Evolutionary conservation across 164 flowering plant genomes (phyloP).

Genomic region (Akebia trifoliata): DNA sequence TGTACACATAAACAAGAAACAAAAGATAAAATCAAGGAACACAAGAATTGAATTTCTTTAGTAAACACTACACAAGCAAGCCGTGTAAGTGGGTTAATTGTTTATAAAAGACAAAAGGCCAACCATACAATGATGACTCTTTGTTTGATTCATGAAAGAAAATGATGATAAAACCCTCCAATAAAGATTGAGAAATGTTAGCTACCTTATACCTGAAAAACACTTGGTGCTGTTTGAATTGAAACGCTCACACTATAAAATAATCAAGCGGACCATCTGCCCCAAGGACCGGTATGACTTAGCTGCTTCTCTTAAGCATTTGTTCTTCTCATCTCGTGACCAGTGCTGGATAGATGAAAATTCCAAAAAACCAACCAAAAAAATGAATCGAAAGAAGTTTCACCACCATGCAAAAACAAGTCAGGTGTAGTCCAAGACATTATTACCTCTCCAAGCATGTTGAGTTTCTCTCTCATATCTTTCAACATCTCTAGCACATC

Average conservation of each 20-base stretch:
- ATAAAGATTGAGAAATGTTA: background rate
- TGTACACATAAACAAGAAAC: too few species aligned
- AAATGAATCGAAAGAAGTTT: background rate
- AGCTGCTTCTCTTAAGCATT: slow-evolving; percentile 75
- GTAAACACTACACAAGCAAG: too few species aligned
- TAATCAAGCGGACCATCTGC: slow-evolving; percentile 77
- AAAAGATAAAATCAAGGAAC: too few species aligned
- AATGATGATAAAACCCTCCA: background rate
- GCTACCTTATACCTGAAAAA: background rate
- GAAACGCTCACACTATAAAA: slow-evolving; percentile 28
- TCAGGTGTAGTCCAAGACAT: slow-evolving; percentile 2
- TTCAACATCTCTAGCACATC: slow-evolving; percentile 53
- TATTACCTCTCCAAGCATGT: slow-evolving; percentile 82
- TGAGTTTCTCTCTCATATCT: slow-evolving; percentile 71
- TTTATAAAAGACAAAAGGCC: too few species aligned
- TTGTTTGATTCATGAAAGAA: background rate
- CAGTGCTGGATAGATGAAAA: slow-evolving; percentile 53
- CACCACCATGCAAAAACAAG: background rate
- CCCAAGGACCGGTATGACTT: slow-evolving; percentile 71
- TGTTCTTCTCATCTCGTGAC: slow-evolving; percentile 75
- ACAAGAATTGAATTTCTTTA: too few species aligned
- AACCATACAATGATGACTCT: background rate
- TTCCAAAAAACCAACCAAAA: background rate
- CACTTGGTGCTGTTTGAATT: background rate
- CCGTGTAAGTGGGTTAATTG: too few species aligned